A percentile compares a stretch with the other conserved stretches of the same genome.
Evolutionary conservation across 805 yeast genomes (phyloP).

Genomic region (Saccharomycopsis lassenensis): DNA sequence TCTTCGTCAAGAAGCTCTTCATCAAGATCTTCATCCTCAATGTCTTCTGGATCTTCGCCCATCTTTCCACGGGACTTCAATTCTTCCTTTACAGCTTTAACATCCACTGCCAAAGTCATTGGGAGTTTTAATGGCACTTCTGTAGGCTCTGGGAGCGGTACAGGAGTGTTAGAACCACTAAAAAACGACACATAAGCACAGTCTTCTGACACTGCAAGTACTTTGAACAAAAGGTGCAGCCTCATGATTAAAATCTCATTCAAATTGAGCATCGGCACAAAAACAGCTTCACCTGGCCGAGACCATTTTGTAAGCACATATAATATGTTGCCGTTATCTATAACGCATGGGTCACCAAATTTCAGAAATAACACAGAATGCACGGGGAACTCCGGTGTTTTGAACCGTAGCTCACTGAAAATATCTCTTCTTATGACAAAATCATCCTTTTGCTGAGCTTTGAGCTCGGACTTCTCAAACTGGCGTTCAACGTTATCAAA

Average conservation of each 20-base stretch:
- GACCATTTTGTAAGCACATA: slow-evolving; percentile 73
- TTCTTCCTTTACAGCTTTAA: slow-evolving; percentile 22
- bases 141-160: slow-evolving; percentile 78
- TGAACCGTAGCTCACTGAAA: no score
- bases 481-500: no score
- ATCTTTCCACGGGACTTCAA: slow-evolving; percentile 25
- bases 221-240: slow-evolving; percentile 59
- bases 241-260: slow-evolving; percentile 32
- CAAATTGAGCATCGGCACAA: slow-evolving; percentile 78
- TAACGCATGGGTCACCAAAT: slow-evolving; percentile 83
- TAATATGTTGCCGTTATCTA: slow-evolving; percentile 68
- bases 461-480: slow-evolving; percentile 18
- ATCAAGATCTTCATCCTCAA: slow-evolving; percentile 19
- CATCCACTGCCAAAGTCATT: slow-evolving; percentile 27
- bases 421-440: no score
- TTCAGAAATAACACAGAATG: slow-evolving; percentile 82
- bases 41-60: slow-evolving; percentile 19
- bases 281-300: slow-evolving; percentile 58
- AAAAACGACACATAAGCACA: slow-evolving; percentile 64
- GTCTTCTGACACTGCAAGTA: slow-evolving; percentile 65
- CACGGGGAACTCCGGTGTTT: no score
- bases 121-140: slow-evolving; percentile 69
- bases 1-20: slow-evolving; percentile 7
- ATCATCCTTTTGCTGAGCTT: slow-evolving; percentile 9
- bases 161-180: slow-evolving; percentile 51